Percentiles rank a stretch among this genome's conserved stretches.
Conservation (phyloP, 768 basidiomycete species). For the Lentinula edodes region DNA sequence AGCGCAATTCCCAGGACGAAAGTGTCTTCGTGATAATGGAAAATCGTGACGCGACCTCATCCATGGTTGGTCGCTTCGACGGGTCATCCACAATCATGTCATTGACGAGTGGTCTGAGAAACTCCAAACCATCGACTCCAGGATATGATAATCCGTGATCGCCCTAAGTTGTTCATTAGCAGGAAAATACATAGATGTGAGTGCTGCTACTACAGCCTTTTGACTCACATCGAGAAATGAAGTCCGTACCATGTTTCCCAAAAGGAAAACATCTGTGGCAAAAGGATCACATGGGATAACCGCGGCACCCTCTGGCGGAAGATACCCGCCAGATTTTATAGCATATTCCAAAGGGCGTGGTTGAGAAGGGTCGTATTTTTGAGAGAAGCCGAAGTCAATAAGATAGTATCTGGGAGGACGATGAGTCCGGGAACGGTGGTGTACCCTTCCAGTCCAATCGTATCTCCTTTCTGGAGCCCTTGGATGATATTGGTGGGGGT, state of each 20-base stretch:
- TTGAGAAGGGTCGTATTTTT: slow-evolving; percentile 19
- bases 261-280: slow-evolving; percentile 35
- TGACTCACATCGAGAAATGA: too few relatives aligned
- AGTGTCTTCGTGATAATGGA: not conserved
- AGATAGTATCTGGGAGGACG: slow-evolving; percentile 29
- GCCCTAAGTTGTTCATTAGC: too few relatives aligned
- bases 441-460: slow-evolving; percentile 2
- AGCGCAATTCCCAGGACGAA: not conserved
- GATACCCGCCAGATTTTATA: slow-evolving; percentile 32
- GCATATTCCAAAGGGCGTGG: slow-evolving; percentile 25
- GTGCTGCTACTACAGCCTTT: too few relatives aligned
- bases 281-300: slow-evolving; percentile 30
- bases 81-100: slow-evolving; percentile 20
- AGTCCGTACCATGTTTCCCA: slow-evolving; percentile 21
- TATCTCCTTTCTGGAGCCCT: not conserved
- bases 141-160: not conserved
- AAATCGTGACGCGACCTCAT: slow-evolving; percentile 12
- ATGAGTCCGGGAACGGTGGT: slow-evolving; percentile 21
- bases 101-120: slow-evolving; percentile 10
- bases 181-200: too few relatives aligned
- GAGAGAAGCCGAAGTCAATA: slow-evolving; percentile 33
- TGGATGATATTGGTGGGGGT: not conserved
- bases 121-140: slow-evolving; percentile 10
- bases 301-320: slow-evolving; percentile 28
- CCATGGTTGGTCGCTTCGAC: slow-evolving; percentile 11